Conservation (phyloP, 2,329 filamentous ascomycete species). For the Aspergillus aculeatinus region DNA sequence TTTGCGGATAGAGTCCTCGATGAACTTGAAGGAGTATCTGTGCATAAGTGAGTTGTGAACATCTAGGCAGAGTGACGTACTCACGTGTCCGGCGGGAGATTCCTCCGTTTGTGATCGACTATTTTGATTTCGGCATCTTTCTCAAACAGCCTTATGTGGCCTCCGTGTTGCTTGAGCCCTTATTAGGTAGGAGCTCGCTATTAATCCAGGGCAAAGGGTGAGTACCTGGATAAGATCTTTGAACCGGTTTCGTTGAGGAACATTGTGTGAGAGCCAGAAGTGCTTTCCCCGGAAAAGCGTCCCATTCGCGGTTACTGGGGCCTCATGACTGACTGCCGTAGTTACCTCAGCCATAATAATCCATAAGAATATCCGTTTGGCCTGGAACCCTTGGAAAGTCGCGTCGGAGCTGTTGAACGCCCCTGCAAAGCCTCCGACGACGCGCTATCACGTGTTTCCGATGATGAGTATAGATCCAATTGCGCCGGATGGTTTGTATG, state of each 20-base stretch:
- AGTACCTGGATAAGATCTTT: constrained; percentile 50
- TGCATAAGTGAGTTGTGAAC: constrained; percentile 9
- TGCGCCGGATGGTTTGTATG: not conserved
- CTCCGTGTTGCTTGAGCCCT: constrained; percentile 51
- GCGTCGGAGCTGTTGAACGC: not conserved
- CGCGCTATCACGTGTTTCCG: constrained; percentile 28
- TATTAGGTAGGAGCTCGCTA: constrained; percentile 1
- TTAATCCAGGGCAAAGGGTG: not conserved
- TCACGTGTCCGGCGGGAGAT: constrained; percentile 51
- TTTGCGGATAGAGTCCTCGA: constrained; percentile 54
- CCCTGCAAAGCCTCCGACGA: constrained; percentile 7
- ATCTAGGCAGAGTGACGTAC: constrained; percentile 16
- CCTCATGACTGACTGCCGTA: not conserved
- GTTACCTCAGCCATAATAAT: not conserved
- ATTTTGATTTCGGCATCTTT: constrained; percentile 58
- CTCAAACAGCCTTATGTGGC: constrained; percentile 53
- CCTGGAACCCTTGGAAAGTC: not conserved
- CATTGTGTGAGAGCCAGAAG: constrained; percentile 59
- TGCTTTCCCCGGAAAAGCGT: constrained; percentile 54
- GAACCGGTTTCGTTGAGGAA: constrained; percentile 52
- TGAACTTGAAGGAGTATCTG: constrained; percentile 58
- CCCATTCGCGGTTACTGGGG: not conserved
- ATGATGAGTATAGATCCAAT: constrained; percentile 8
- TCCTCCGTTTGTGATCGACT: constrained; percentile 56
- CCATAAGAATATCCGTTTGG: not conserved